Percentiles rank a stretch among this genome's conserved stretches.
phyloP scores from a whole-genome alignment of 768 basidiomycete genomes.

The Candolleomyces eurysporus region DNA sequence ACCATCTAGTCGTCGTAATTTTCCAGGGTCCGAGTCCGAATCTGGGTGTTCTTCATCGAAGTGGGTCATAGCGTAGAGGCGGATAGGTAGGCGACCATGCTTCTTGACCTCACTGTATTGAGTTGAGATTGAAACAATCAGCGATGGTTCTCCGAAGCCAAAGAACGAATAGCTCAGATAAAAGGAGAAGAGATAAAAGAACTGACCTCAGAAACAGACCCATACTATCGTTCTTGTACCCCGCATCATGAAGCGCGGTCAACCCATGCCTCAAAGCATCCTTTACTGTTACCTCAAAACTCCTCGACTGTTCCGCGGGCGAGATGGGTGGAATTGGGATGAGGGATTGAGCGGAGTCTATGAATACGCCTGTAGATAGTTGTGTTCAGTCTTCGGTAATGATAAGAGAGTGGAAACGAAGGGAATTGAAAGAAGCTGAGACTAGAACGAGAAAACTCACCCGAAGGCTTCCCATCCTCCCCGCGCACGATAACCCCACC shows the following conservation, averaged over 20 bases:
- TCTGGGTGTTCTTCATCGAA: conserved; percentile 55
- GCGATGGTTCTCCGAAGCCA: too few relatives aligned
- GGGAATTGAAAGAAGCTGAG: background rate
- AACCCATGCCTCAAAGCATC: conserved; percentile 72
- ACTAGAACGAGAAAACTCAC: conserved; percentile 30
- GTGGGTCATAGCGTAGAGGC: conserved; percentile 58
- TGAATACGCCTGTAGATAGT: conserved; percentile 53
- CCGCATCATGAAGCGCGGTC: conserved; percentile 87
- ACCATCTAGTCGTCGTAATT: conserved; percentile 20
- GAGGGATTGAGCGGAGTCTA: conserved; percentile 86
- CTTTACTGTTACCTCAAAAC: conserved; percentile 58
- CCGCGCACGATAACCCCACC: conserved; percentile 82
- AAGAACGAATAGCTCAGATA: too few relatives aligned
- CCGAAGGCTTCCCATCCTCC: conserved; percentile 63
- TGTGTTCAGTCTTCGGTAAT: conserved; percentile 6
- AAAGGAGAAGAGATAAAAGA: too few relatives aligned
- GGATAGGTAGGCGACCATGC: conserved; percentile 23
- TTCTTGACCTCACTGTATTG: background rate
- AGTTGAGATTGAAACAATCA: background rate
- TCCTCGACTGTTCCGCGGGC: conserved; percentile 55
- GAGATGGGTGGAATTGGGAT: conserved; percentile 62
- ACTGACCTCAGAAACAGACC: conserved; percentile 57
- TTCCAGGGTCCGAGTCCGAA: conserved; percentile 41
- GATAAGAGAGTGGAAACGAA: conserved; percentile 3
- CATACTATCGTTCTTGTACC: conserved; percentile 54